Conservation (phyloP, 768 basidiomycete genomes). For the Auriscalpium orientale region DNA sequence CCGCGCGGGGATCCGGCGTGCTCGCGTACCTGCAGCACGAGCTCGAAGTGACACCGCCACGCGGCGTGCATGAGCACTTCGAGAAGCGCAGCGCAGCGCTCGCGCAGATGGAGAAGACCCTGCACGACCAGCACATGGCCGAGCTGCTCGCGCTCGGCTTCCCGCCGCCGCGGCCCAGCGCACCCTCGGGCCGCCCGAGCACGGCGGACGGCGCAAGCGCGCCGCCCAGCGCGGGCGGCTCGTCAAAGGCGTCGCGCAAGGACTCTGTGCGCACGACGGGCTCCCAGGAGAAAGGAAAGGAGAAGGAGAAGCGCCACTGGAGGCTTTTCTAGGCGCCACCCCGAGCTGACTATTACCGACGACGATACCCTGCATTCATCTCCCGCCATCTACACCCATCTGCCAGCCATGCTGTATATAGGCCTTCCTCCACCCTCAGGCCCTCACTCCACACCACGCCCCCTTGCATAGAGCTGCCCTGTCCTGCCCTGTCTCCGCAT, state of each 20-base stretch:
- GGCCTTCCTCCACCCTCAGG: no score
- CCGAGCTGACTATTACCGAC: background rate
- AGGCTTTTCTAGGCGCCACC: background rate
- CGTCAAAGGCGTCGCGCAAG: background rate
- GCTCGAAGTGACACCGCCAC: conserved; percentile 25
- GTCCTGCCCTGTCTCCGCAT: background rate
- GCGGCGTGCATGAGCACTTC: conserved; percentile 25
- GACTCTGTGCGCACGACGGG: background rate
- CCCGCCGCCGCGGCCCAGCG: background rate
- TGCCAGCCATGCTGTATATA: no score
- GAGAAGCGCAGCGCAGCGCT: conserved; percentile 24
- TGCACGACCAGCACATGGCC: conserved; percentile 2
- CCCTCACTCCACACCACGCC: no score
- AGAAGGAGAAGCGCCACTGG: no score
- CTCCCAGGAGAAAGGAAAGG: no score
- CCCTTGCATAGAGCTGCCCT: background rate
- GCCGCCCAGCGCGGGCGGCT: background rate
- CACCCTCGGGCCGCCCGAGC: background rate
- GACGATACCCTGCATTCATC: background rate
- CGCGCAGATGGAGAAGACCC: conserved; percentile 5
- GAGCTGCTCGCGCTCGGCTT: conserved; percentile 15
- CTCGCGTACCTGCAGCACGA: conserved; percentile 37
- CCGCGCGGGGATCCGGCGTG: conserved; percentile 25
- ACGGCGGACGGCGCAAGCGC: background rate
- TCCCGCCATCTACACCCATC: background rate